A percentile compares a stretch with the other conserved stretches of the same genome.
Evolutionary conservation across 2,329 filamentous ascomycete species (phyloP).

Genomic region (Diaporthe sp.): DNA sequence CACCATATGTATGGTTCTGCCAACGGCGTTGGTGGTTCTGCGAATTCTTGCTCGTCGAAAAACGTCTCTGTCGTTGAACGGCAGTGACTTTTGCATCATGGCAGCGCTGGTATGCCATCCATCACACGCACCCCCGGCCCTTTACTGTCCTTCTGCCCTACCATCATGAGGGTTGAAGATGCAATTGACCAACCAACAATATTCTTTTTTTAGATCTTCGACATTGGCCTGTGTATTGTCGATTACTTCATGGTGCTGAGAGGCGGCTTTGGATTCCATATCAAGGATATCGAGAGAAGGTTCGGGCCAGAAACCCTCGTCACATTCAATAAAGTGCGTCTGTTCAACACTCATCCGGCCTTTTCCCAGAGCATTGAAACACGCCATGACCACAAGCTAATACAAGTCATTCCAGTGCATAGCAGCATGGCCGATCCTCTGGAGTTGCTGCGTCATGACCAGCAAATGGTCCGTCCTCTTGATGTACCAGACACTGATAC

Average conservation of each 20-base stretch:
- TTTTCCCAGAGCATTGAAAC: no score
- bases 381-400: neutral
- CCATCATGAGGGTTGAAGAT: no score
- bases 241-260: conserved; percentile 12
- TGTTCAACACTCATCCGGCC: neutral
- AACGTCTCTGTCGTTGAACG: conserved; percentile 16
- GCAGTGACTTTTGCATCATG: conserved; percentile 12
- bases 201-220: neutral
- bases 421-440: conserved; percentile 19
- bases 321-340: conserved; percentile 4
- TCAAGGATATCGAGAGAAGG: neutral
- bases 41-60: conserved; percentile 6
- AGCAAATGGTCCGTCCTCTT: conserved; percentile 8
- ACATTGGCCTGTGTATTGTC: conserved; percentile 4
- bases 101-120: conserved; percentile 1
- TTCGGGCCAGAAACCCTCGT: conserved; percentile 8
- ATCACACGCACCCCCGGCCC: neutral
- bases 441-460: conserved; percentile 15
- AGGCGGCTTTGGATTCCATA: conserved; percentile 10
- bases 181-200: neutral
- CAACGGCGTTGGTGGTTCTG: conserved; percentile 1
- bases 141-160: neutral
- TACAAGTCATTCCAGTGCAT: neutral
- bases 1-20: conserved; percentile 9
- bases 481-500: conserved; percentile 8